Evolutionary conservation across 78 protist genomes (phyloP), one percentile per base, ranked within the genome.

Genomic region (Paratrimastix pyriformis): DNA sequence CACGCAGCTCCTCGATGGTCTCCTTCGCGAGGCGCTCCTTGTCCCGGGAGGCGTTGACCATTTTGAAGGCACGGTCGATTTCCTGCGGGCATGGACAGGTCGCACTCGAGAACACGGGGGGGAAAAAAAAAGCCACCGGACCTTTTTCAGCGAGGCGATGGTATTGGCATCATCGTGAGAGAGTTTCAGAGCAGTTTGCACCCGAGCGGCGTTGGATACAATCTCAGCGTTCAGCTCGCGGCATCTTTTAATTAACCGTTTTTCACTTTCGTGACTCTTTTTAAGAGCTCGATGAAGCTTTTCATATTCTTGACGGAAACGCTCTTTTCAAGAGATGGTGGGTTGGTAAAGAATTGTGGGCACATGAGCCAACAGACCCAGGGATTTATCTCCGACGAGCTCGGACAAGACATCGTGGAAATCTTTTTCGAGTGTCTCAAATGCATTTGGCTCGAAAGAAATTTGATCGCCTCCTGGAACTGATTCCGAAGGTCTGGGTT

Each of bases 211-310:
- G 58, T 86, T 87, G 38, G 82, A 70, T 3, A 79, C 84, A 65
- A 91, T 85, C 68, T 88, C 90, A 13, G 57, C 43, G 46, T 45
- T 74, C 35, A 90, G 65, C 35, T 81, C 88, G 24, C 52, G 55
- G 84, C 87, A 79, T 40, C 84, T 73, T 42, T 82, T 76, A 30
- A 89, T 78, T 50, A 91, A 72, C 11, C 90, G 71, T 84, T 85
- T 81, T 78, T 91, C 96, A 64, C 77, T 73, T 66, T 88, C 91
- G 65, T 88, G 91, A 3, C 86, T 66, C 75, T 84, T 86, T 65
- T 80, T 75, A 54, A 88, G 74, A 3, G 96, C 96, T 3, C 84
- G 76, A 40, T 83, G 85, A 24, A 86, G 81, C 65, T 87, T 91
- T 58, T 84, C 91, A 57, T 85, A 91, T 73, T 91, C 96, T 1